Percentiles rank a stretch among this genome's conserved stretches.
Evolutionary conservation across 2,329 filamentous ascomycete species (phyloP).

Genomic region (Uncinocarpus reesii): DNA sequence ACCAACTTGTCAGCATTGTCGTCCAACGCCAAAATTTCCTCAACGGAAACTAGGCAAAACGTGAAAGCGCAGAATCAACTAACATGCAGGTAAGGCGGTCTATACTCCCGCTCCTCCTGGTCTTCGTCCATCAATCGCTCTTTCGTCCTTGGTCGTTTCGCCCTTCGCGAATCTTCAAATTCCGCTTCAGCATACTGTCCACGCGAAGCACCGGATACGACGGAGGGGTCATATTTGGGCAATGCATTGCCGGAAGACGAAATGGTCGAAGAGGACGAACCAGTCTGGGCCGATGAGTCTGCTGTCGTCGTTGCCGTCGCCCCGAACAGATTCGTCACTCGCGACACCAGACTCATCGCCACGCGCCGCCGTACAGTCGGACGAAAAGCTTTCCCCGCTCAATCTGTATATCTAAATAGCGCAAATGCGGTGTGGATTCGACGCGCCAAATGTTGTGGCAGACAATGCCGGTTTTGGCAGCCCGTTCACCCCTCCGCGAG

Average conservation of each 20-base stretch:
- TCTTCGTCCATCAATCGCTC: slow-evolving; percentile 17
- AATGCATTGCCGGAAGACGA: slow-evolving; percentile 19
- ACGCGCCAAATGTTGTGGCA: background rate
- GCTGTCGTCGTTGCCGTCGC: slow-evolving; percentile 18
- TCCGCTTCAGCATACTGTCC: slow-evolving; percentile 9
- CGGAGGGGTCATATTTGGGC: background rate
- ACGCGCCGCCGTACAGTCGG: slow-evolving; percentile 9
- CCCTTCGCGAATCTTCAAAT: slow-evolving; percentile 18
- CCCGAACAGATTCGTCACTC: slow-evolving; percentile 44
- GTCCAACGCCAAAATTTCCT: background rate
- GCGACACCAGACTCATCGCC: slow-evolving; percentile 51
- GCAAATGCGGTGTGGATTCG: background rate
- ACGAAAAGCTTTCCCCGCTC: background rate
- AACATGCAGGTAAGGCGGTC: slow-evolving; percentile 19
- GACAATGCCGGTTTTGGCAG: background rate
- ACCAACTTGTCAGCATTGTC: slow-evolving; percentile 12
- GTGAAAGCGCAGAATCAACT: slow-evolving; percentile 1
- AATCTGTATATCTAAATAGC: background rate
- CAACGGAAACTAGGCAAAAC: background rate
- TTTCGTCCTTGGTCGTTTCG: slow-evolving; percentile 19
- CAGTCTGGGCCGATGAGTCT: slow-evolving; percentile 25
- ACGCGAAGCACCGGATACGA: background rate
- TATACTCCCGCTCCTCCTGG: slow-evolving; percentile 18
- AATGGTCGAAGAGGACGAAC: slow-evolving; percentile 26
- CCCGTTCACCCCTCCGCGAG: background rate